Evolutionary conservation across 2,329 filamentous ascomycete species (phyloP).

Genomic region (Leptodontidium sp.): DNA sequence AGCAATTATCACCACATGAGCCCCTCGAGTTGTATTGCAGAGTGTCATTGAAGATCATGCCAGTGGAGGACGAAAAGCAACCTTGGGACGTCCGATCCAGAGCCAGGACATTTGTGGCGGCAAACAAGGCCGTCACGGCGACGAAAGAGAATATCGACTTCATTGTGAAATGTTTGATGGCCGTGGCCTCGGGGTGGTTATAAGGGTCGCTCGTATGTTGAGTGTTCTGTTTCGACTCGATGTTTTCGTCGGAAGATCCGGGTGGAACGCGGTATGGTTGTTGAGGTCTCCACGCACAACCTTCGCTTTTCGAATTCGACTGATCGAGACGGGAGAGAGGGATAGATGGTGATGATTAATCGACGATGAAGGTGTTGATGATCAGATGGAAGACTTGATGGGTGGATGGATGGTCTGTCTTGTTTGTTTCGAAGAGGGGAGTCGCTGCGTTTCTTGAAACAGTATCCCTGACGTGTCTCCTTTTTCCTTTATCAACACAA

Average conservation of each 20-base stretch:
- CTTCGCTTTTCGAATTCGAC: constrained; percentile 10
- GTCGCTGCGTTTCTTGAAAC: constrained; percentile 33
- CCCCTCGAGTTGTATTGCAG: constrained; percentile 43
- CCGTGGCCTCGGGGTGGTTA: constrained; percentile 33
- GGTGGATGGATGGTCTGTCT: constrained; percentile 6
- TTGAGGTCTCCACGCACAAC: constrained; percentile 18
- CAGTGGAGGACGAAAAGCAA: constrained; percentile 41
- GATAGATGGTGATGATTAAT: constrained; percentile 24
- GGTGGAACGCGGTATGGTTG: constrained; percentile 1
- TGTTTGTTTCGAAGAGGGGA: constrained; percentile 28
- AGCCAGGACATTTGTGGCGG: constrained; percentile 32
- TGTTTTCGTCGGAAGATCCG: constrained; percentile 16
- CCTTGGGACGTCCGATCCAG: constrained; percentile 34
- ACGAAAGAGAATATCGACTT: constrained; percentile 36
- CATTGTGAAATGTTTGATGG: constrained; percentile 37
- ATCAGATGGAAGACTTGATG: constrained; percentile 20
- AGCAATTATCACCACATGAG: constrained; percentile 35
- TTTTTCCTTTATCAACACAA: constrained; percentile 8
- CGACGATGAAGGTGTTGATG: constrained; percentile 9
- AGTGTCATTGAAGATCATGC: constrained; percentile 41
- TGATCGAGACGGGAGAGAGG: constrained; percentile 3
- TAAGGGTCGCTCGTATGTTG: constrained; percentile 26
- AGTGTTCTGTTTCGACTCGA: constrained; percentile 18
- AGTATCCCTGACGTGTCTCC: constrained; percentile 18
- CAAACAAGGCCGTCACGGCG: constrained; percentile 33